Evolutionary conservation across 805 yeast genomes (phyloP), one percentile per base, ranked within the genome.

Genomic region (Metschnikowia noctiluminum): DNA sequence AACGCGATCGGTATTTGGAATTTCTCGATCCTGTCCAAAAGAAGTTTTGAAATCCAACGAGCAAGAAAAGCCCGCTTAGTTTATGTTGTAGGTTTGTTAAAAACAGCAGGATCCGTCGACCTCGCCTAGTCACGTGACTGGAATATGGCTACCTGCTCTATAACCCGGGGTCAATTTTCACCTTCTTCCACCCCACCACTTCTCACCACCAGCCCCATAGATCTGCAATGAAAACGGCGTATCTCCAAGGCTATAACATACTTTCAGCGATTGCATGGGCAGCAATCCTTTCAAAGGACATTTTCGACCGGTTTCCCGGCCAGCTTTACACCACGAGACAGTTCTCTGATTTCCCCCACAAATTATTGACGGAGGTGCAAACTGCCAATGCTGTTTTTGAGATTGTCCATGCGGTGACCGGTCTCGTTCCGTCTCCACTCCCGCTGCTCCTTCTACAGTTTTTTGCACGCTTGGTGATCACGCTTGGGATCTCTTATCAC

Each of bases 341-440:
- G 21, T 21, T 21, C 42, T 13, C n/a, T 28, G 59, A 43, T 9
- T 59, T 46, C 40, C 73, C 73, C 11, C 73, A 69, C 51, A 55
- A 57, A 37, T 42, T 63, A n/a, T 48, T 68, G 16, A 62, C 64
- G 7, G 49, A 42, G 27, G 52, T 57, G 14, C 72, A 68, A 43
- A 9, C 52, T 12, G 51, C 62, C 42, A 68, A 66, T 42, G 63
- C 69, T 2, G 39, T 56, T 1, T 38, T 61, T 6, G 73, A 68
- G 45, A 49, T 60, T 10, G 10, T 41, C 12, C 63, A 68, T 47
- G 42, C 65, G 3, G n/a, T 58, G 5, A 1, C 53, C 1, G 71
- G 71, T 1, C 31, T 66, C 7, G 68, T 66, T 38, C 60, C 58
- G 9, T 61, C 70, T 3, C 67, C 70, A 2, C 42, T 67, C 6